Conservation (phyloP, 352 stramenopile genomes). For the Thalassiosira pacifica region DNA sequence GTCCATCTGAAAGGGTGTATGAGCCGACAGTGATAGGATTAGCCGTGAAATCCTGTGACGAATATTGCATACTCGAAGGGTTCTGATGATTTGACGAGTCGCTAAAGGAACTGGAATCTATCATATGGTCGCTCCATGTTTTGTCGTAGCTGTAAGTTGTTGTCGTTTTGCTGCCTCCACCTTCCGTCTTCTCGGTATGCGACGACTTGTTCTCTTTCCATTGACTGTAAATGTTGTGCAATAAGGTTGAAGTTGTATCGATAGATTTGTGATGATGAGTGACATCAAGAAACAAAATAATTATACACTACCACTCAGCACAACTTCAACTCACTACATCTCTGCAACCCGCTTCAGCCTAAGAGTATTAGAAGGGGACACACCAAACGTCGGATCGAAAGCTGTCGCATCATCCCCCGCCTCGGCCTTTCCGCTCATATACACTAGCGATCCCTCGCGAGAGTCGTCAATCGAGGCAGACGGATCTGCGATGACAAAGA, state of each 20-base stretch:
- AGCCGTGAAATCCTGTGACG: not conserved
- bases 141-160: constrained; percentile 55
- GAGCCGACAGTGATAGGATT: constrained; percentile 21
- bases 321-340: not conserved
- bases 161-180: constrained; percentile 43
- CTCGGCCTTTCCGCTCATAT: not conserved
- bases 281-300: no score
- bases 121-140: constrained; percentile 17
- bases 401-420: not conserved
- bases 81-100: not conserved
- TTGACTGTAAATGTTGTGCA: not conserved
- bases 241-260: no score
- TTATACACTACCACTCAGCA: no score
- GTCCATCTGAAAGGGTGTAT: not conserved
- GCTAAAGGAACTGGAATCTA: constrained; percentile 33
- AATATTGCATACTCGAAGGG: constrained; percentile 21
- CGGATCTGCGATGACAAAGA: not conserved
- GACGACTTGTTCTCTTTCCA: constrained; percentile 2
- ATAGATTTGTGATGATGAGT: no score
- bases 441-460: no score
- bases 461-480: no score
- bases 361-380: constrained; percentile 1
- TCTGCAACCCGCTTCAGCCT: not conserved
- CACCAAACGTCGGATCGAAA: constrained; percentile 1
- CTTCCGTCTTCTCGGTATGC: not conserved